These are phyloP conservation scores for Rosellinia necatrix DNA, from an alignment of 2,329 filamentous ascomycete genomes.

Conservation along the genomic window DNA sequence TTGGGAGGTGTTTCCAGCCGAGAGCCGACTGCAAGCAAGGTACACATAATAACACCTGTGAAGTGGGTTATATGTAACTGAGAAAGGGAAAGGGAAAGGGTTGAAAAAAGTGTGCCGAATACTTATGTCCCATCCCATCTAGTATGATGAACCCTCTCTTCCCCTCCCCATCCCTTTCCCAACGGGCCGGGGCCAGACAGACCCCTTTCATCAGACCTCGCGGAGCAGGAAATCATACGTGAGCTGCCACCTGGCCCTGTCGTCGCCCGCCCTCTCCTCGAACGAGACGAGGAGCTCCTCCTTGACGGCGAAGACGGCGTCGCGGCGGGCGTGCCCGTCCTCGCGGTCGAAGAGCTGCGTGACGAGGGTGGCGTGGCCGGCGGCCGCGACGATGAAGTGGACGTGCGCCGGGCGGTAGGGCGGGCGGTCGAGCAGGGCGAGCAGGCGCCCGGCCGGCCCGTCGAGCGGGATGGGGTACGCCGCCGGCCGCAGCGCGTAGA, in stretches of 20 bases:
- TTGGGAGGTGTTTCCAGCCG: too few relatives aligned
- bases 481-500: constrained; percentile 66
- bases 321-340: constrained; percentile 62
- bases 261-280: constrained; percentile 41
- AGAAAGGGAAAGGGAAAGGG: too few relatives aligned
- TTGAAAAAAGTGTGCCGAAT: too few relatives aligned
- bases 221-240: constrained; percentile 59
- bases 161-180: neutral
- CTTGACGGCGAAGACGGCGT: constrained; percentile 61
- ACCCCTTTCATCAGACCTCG: neutral
- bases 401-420: constrained; percentile 64
- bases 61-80: too few relatives aligned
- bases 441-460: constrained; percentile 58
- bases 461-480: constrained; percentile 56
- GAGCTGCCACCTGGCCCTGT: constrained; percentile 61
- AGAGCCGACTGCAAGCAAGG: too few relatives aligned
- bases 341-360: constrained; percentile 75
- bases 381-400: constrained; percentile 56
- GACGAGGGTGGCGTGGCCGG: constrained; percentile 58
- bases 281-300: constrained; percentile 53
- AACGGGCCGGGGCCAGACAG: too few relatives aligned
- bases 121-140: too few relatives aligned
- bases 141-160: too few relatives aligned
- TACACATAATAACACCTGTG: too few relatives aligned
- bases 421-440: constrained; percentile 59